Conservation (phyloP, 208 protist genomes). For the Crithidia mellificae region DNA sequence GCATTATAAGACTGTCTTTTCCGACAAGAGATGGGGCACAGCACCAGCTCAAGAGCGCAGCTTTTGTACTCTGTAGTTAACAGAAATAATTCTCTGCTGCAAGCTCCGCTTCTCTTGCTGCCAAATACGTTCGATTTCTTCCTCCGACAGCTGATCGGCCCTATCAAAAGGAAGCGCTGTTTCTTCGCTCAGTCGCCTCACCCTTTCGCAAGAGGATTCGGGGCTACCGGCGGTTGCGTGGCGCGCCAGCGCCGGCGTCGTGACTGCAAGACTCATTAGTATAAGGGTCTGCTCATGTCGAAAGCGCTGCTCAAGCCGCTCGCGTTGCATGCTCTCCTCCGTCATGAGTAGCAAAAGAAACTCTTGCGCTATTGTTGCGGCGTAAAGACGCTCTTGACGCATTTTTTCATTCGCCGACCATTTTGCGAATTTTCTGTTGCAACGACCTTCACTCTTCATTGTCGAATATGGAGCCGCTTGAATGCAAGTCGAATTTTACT, state of each 20-base stretch:
- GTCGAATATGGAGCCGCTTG: too few species aligned
- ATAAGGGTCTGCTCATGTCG: constrained; percentile 20
- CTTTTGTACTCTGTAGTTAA: constrained; percentile 17
- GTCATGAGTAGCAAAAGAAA: constrained; percentile 9
- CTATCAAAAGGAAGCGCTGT: constrained; percentile 15
- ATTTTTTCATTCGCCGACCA: constrained; percentile 7
- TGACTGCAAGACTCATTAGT: constrained; percentile 9
- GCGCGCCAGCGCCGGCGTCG: neutral
- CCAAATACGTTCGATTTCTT: constrained; percentile 30
- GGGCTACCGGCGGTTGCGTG: too few species aligned
- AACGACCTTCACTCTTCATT: too few species aligned
- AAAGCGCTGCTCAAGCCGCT: constrained; percentile 27
- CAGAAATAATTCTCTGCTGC: neutral
- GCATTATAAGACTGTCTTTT: too few species aligned
- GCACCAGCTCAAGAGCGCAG: neutral
- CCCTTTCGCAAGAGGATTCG: too few species aligned
- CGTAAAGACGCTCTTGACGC: constrained; percentile 22
- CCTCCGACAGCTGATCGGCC: constrained; percentile 19
- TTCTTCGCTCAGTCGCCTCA: neutral
- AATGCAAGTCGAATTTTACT: too few species aligned
- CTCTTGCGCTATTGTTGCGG: constrained; percentile 21
- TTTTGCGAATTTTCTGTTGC: too few species aligned
- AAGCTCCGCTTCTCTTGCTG: constrained; percentile 18
- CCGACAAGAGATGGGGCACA: too few species aligned
- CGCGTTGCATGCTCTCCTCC: constrained; percentile 21